Evolutionary conservation across 2,329 filamentous ascomycete species (phyloP).

Genomic region (Trichothecium sympodiale): DNA sequence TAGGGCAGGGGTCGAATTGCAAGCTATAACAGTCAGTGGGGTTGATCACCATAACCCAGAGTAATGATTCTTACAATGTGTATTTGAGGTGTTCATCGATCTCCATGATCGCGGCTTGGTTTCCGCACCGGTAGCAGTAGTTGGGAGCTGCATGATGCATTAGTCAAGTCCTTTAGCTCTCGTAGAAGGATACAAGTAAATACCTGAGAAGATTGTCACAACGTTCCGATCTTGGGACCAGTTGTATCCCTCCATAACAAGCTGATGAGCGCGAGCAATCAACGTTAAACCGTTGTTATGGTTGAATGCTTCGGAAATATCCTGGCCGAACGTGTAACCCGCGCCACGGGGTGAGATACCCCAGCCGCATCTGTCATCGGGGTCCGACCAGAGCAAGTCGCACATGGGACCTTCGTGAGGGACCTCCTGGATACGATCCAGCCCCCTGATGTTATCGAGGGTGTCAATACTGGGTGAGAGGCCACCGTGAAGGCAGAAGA

Average conservation of each 20-base stretch:
- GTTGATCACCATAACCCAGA: neutral
- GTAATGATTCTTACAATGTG: conserved; percentile 68
- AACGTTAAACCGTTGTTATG: conserved; percentile 96
- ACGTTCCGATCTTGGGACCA: conserved; percentile 98
- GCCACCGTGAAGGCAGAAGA: conserved; percentile 96
- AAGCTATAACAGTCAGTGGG: conserved; percentile 46
- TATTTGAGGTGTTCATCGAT: conserved; percentile 99
- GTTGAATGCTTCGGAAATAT: conserved; percentile 98
- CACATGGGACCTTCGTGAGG: conserved; percentile 98
- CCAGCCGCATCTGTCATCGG: conserved; percentile 93
- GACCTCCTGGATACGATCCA: conserved; percentile 96
- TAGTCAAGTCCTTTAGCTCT: conserved; percentile 9
- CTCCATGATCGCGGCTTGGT: conserved; percentile 99
- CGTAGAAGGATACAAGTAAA: conserved; percentile 5
- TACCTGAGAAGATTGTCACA: conserved; percentile 96
- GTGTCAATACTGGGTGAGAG: conserved; percentile 94
- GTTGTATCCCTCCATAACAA: conserved; percentile 99
- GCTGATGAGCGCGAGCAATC: conserved; percentile 90
- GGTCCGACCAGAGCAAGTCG: conserved; percentile 95
- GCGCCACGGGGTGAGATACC: conserved; percentile 90
- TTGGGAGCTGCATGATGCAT: conserved; percentile 50
- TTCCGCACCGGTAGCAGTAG: conserved; percentile 98
- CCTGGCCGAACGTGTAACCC: conserved; percentile 90
- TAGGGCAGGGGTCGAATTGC: conserved; percentile 97
- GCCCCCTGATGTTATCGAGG: conserved; percentile 84